phyloP scores from a whole-genome alignment of 352 stramenopile species.

The Aphanomyces cochlioides region DNA sequence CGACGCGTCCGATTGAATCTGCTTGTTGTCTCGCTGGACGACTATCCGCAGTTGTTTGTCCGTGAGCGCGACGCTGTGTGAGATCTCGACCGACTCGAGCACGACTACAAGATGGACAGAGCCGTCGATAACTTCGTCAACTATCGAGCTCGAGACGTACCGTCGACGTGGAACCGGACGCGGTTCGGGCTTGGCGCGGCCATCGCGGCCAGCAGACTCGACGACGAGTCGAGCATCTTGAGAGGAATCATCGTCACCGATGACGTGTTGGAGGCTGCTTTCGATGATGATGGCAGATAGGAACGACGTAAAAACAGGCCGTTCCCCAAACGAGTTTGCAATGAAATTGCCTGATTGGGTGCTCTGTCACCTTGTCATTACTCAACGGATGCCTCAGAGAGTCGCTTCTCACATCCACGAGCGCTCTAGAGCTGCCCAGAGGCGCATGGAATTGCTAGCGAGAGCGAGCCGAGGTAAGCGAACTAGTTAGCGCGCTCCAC shows the following conservation, averaged over 20 bases:
- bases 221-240: constrained; percentile 2
- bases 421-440: too few species aligned
- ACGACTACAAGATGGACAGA: constrained; percentile 16
- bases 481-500: too few species aligned
- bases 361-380: too few species aligned
- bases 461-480: too few species aligned
- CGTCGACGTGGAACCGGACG: constrained; percentile 12
- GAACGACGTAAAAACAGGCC: too few species aligned
- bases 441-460: too few species aligned
- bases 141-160: background rate
- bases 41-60: constrained; percentile 29
- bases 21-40: constrained; percentile 27
- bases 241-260: background rate
- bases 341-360: too few species aligned
- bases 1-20: constrained; percentile 28
- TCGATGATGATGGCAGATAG: too few species aligned
- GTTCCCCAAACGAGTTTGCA: too few species aligned
- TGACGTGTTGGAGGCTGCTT: too few species aligned
- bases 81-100: constrained; percentile 17
- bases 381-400: too few species aligned
- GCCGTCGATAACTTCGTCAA: background rate
- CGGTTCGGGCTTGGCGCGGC: background rate
- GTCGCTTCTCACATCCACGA: too few species aligned
- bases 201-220: background rate
- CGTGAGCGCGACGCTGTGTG: constrained; percentile 23